phyloP scores from a whole-genome alignment of 2,329 filamentous ascomycete genomes.

The Stachybotrys chartarum region DNA sequence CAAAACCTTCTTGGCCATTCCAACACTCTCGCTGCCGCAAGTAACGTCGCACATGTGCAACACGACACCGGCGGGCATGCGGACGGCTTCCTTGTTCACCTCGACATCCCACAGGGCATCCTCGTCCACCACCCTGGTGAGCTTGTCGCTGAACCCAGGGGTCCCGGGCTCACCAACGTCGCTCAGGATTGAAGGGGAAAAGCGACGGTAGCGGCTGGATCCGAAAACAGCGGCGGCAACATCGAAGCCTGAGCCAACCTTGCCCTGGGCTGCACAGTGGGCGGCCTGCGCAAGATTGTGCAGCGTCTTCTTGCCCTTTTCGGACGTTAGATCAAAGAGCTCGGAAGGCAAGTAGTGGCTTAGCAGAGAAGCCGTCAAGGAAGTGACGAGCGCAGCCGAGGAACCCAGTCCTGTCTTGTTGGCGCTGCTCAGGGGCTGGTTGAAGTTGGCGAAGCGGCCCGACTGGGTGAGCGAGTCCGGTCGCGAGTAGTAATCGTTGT shows the following conservation, averaged over 20 bases:
- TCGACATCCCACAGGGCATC: slow-evolving; percentile 69
- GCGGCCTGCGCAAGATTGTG: slow-evolving; percentile 93
- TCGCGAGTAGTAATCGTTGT: slow-evolving; percentile 93
- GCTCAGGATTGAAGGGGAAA: slow-evolving; percentile 70
- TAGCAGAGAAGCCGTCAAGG: slow-evolving; percentile 71
- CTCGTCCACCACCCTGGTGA: slow-evolving; percentile 62
- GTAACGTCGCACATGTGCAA: slow-evolving; percentile 95
- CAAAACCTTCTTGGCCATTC: slow-evolving; percentile 91
- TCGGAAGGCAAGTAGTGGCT: slow-evolving; percentile 60
- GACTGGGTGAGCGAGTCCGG: slow-evolving; percentile 22
- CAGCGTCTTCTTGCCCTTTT: slow-evolving; percentile 51
- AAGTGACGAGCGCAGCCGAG: slow-evolving; percentile 86
- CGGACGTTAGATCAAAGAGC: slow-evolving; percentile 49
- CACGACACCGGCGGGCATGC: slow-evolving; percentile 64
- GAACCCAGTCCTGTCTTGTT: slow-evolving; percentile 96
- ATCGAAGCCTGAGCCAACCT: slow-evolving; percentile 93
- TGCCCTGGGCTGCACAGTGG: slow-evolving; percentile 94
- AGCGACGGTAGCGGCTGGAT: slow-evolving; percentile 85
- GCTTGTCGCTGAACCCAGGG: slow-evolving; percentile 56
- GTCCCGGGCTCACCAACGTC: slow-evolving; percentile 59
- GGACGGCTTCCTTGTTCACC: slow-evolving; percentile 61
- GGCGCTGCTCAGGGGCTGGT: slow-evolving; percentile 65
- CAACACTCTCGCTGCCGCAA: slow-evolving; percentile 85
- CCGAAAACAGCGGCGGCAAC: slow-evolving; percentile 90
- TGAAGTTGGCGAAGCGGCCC: slow-evolving; percentile 68